A percentile compares a stretch with the other conserved stretches of the same genome.
These are phyloP conservation scores for Linnemannia hyalina DNA, from an alignment of 192 early-diverging fungal genomes.

Conservation along the genomic window DNA sequence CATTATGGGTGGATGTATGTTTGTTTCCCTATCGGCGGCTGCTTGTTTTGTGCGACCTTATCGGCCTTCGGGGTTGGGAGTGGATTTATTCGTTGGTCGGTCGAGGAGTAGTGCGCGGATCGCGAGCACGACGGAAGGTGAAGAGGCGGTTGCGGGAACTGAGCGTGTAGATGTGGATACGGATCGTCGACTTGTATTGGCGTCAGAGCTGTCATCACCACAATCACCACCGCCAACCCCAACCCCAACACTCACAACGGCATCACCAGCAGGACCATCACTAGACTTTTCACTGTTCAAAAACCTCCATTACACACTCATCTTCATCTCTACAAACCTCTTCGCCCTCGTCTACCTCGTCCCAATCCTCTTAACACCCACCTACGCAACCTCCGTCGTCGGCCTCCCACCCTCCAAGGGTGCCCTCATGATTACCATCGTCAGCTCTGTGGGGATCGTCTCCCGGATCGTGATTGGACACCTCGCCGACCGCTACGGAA, in stretches of 20 bases:
- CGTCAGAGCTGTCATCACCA: neutral
- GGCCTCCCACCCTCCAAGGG: constrained; percentile 20
- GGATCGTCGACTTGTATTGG: neutral
- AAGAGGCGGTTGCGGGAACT: neutral
- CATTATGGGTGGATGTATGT: constrained; percentile 23
- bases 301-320: neutral
- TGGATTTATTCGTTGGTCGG: no score
- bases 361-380: constrained; percentile 15
- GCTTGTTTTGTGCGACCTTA: constrained; percentile 10
- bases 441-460: constrained; percentile 6
- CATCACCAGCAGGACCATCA: neutral
- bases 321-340: constrained; percentile 22
- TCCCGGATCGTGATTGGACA: constrained; percentile 7
- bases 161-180: neutral
- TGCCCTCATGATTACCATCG: constrained; percentile 9
- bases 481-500: constrained; percentile 17
- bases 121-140: no score
- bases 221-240: neutral
- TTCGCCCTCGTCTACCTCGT: constrained; percentile 26
- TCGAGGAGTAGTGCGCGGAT: no score
- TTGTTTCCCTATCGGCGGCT: constrained; percentile 4
- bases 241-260: neutral
- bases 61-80: neutral
- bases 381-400: constrained; percentile 17
- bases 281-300: constrained; percentile 18